Conservation (phyloP, 192 early-diverging fungal species). For the Allomyces javanicus region DNA sequence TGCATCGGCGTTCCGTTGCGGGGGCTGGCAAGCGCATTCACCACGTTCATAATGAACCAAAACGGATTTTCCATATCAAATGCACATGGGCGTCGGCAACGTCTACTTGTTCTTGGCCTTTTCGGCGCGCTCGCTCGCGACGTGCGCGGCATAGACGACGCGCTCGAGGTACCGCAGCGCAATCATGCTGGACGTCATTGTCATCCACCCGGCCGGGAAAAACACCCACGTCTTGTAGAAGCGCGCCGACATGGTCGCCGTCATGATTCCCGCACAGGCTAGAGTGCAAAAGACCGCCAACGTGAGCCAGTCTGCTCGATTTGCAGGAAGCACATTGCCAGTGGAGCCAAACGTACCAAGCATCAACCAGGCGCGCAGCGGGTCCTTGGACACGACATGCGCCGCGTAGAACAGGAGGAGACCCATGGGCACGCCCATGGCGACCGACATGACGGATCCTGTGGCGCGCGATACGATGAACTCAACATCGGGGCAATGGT, state of each 20-base stretch:
- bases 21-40: too few species aligned
- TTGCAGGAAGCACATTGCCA: not conserved
- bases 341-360: not conserved
- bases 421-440: not conserved
- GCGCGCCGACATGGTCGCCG: not conserved
- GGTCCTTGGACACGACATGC: not conserved
- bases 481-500: too few species aligned
- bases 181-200: too few species aligned
- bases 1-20: too few species aligned
- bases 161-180: too few species aligned
- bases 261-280: not conserved
- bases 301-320: not conserved
- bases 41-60: too few species aligned
- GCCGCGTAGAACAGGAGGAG: not conserved
- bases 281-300: not conserved
- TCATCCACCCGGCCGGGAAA: not conserved
- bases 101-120: too few species aligned
- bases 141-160: too few species aligned
- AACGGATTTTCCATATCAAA: too few species aligned
- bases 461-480: too few species aligned
- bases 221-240: not conserved
- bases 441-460: not conserved
- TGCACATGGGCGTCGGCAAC: too few species aligned
- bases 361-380: not conserved
- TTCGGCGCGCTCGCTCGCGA: too few species aligned